Percentiles rank a stretch among this genome's conserved stretches.
Conservation (phyloP, 306 rosid species). For the Gastrolobium villosum region DNA sequence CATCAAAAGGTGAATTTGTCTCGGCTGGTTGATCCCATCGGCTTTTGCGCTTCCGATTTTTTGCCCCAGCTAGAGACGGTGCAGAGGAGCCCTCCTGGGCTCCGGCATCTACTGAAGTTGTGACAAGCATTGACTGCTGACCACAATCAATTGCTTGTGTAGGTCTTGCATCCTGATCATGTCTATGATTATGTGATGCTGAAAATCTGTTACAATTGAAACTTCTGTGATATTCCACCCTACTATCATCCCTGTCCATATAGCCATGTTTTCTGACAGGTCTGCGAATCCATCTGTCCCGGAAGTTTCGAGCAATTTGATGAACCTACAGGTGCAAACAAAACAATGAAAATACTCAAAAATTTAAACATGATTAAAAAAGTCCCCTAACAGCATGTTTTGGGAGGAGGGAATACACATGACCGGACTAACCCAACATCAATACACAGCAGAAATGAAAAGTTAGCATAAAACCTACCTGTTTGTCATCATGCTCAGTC, state of each 20-base stretch:
- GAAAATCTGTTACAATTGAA: constrained; percentile 66
- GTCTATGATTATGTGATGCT: constrained; percentile 59
- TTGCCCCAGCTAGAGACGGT: constrained; percentile 53
- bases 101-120: constrained; percentile 57
- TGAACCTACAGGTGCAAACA: constrained; percentile 75
- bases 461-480: constrained; percentile 60
- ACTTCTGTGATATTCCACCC: constrained; percentile 71
- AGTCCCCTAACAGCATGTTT: constrained; percentile 24
- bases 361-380: constrained; percentile 12
- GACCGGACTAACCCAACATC: constrained; percentile 21
- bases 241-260: constrained; percentile 74
- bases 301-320: constrained; percentile 95
- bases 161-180: constrained; percentile 71
- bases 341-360: constrained; percentile 41
- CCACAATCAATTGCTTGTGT: constrained; percentile 67
- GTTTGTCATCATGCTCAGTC: constrained; percentile 97
- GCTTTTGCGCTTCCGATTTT: constrained; percentile 88
- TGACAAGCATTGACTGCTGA: constrained; percentile 56
- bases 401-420: neutral
- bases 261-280: constrained; percentile 63
- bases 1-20: constrained; percentile 54
- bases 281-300: constrained; percentile 93
- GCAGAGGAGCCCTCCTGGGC: constrained; percentile 65
- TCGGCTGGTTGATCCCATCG: constrained; percentile 99
- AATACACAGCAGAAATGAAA: constrained; percentile 22